Conservation (phyloP, 1,139 yeast species). For the Debaryomyces fabryi region DNA sequence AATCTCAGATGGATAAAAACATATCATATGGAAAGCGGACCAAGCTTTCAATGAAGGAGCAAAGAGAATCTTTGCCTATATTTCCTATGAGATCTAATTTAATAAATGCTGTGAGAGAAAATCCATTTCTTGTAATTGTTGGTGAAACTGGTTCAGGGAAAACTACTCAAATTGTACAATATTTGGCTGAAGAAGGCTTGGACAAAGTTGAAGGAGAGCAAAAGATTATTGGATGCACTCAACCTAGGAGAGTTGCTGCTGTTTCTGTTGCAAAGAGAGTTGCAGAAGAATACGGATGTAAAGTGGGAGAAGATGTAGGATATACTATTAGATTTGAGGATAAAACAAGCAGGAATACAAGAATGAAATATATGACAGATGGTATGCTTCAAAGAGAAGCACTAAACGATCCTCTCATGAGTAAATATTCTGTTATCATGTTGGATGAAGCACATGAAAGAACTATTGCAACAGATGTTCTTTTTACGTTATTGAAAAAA, state of each 20-base stretch:
- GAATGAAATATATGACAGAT: slow-evolving; percentile 86
- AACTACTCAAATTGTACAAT: slow-evolving; percentile 94
- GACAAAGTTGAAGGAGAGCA: slow-evolving; percentile 40
- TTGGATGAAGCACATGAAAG: slow-evolving; percentile 96
- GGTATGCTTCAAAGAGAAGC: slow-evolving; percentile 93
- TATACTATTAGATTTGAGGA: slow-evolving; percentile 89
- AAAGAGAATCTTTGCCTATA: slow-evolving; percentile 74
- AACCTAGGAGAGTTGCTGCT: slow-evolving; percentile 96
- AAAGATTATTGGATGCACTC: slow-evolving; percentile 82
- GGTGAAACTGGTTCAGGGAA: slow-evolving; percentile 95
- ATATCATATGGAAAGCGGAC: slow-evolving; percentile 59
- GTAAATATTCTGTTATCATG: slow-evolving; percentile 80
- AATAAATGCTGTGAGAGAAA: slow-evolving; percentile 53
- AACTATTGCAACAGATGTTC: slow-evolving; percentile 89
- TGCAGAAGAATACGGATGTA: slow-evolving; percentile 78
- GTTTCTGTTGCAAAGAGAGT: slow-evolving; percentile 91
- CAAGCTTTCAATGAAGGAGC: slow-evolving; percentile 58
- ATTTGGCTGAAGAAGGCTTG: slow-evolving; percentile 79
- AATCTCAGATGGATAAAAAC: slow-evolving; percentile 40
- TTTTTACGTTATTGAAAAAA: slow-evolving; percentile 80
- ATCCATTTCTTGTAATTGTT: slow-evolving; percentile 49
- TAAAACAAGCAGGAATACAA: slow-evolving; percentile 60
- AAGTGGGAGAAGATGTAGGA: slow-evolving; percentile 81
- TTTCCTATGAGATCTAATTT: slow-evolving; percentile 61
- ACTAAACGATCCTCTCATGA: slow-evolving; percentile 70